Conservation (phyloP, 345 rosid genomes). For the Ricinus communis region DNA sequence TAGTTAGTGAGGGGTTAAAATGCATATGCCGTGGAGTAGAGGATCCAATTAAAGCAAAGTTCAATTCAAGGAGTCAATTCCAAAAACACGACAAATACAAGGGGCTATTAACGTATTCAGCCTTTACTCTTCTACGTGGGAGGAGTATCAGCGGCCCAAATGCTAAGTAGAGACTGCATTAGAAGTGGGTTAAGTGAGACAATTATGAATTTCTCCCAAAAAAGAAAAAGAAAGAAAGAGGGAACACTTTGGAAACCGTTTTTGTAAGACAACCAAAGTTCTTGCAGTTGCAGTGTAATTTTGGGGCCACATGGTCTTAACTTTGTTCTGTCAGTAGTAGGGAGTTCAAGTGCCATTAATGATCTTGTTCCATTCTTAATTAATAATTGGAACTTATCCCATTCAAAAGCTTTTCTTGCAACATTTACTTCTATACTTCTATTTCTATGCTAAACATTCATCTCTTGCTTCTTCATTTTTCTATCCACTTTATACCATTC, state of each 20-base stretch:
- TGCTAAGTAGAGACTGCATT: too few species aligned
- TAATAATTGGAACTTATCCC: not conserved
- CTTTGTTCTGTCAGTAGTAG: not conserved
- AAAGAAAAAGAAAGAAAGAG: not conserved
- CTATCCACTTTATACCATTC: not conserved
- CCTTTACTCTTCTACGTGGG: too few species aligned
- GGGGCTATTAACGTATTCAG: too few species aligned
- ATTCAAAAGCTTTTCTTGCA: not conserved
- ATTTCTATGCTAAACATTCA: too few species aligned
- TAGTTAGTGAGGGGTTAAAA: too few species aligned
- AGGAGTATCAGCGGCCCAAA: too few species aligned
- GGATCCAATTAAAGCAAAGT: too few species aligned
- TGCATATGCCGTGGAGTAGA: too few species aligned
- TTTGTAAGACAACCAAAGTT: not conserved
- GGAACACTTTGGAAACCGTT: not conserved
- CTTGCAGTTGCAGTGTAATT: too few species aligned
- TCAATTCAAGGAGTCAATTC: too few species aligned
- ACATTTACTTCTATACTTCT: conserved; percentile 10
- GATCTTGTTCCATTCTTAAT: not conserved
- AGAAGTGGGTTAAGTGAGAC: too few species aligned
- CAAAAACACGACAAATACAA: too few species aligned
- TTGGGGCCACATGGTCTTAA: not conserved
- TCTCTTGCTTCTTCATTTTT: not conserved
- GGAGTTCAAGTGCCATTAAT: conserved; percentile 8
- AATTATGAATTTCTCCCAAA: not conserved